phyloP scores from a whole-genome alignment of 805 yeast genomes.

The Starmerella etchellsii region DNA sequence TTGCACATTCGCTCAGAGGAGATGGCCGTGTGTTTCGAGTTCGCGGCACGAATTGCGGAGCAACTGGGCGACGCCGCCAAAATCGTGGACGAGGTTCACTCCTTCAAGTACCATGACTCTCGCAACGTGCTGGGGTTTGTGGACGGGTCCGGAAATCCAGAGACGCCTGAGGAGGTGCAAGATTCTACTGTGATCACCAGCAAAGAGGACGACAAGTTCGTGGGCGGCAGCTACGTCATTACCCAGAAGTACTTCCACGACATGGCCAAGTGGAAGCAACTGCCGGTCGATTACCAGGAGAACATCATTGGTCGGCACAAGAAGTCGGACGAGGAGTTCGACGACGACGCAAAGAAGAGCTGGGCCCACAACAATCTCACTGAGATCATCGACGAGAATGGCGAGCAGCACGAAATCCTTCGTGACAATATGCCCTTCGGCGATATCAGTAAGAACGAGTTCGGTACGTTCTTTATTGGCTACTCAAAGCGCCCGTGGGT shows the following conservation, averaged over 20 bases:
- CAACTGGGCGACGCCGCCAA: conserved; percentile 14
- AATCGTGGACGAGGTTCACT: conserved; percentile 21
- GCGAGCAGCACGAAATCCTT: conserved; percentile 18
- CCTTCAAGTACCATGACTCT: conserved; percentile 20
- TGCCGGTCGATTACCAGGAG: conserved; percentile 18
- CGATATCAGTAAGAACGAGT: conserved; percentile 15
- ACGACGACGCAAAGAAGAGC: conserved; percentile 12
- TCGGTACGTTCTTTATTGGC: conserved; percentile 22
- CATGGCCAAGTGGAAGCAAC: conserved; percentile 16
- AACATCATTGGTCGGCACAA: conserved; percentile 20
- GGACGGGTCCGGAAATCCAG: conserved; percentile 22
- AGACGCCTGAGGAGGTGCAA: conserved; percentile 7
- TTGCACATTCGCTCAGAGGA: conserved; percentile 20
- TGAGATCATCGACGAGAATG: conserved; percentile 53
- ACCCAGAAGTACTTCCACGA: conserved; percentile 22
- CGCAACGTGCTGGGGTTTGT: conserved; percentile 22
- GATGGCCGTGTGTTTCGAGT: conserved; percentile 20
- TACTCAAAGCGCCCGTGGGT: conserved; percentile 13
- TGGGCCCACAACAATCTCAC: conserved; percentile 35
- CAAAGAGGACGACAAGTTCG: conserved; percentile 7
- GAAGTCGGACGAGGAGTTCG: conserved; percentile 17
- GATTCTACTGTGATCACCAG: conserved; percentile 12
- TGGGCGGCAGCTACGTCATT: conserved; percentile 21
- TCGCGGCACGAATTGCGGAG: conserved; percentile 12
- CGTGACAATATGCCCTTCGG: conserved; percentile 24